Base-by-base conservation (phyloP, 768 basidiomycete species). In the Tephrocybe sp. region DNA sequence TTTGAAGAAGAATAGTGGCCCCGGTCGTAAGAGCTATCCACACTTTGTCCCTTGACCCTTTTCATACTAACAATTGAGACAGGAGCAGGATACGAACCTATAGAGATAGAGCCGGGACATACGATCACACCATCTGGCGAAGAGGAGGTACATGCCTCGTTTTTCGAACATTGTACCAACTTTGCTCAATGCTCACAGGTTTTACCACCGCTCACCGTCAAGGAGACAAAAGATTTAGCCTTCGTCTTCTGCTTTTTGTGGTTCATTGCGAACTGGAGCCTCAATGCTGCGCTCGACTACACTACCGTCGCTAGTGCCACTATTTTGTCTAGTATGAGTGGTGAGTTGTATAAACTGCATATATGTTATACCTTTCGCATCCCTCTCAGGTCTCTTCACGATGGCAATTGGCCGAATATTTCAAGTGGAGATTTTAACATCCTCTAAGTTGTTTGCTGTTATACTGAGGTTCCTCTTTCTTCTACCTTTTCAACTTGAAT, bases 251-350 rank as follows among this genome's bases (percentile, higher is more conserved):
- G 88, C 66, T 77, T 90, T 51, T 73, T 96, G 30, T 99, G 95
- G 93, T 97, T 99, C 62, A 73, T 85, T 32, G 96, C 96, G 11
- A 98, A 98, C 63, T 98, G 94, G 92, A 68, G 84, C 10, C 72
- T 96, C 25, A 97, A 95, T 64, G 86, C 85, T 1, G 77, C 89
- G 17, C 75, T 98, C 39, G 85, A 81, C 25, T 89, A 86, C 64
- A 98, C 96, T 1, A 93, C 86, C 60, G 95, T 98, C n/a, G 91
- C 92, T 2, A 96, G 93, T 65, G 84, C 91, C 17, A 97, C 95
- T 3, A 86, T 98, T 32, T 68, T 97, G 45, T 88, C 90, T 1
- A 85, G 87, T 62, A 95, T 85, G 76, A 94, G 92, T 57, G 93
- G 95, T 93, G 58, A 28, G 84, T 66, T 30, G 39, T 12, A 41